These are phyloP conservation scores for Paspalum vaginatum DNA, from an alignment of 176 grass and related monocot species.

Conservation along the genomic window DNA sequence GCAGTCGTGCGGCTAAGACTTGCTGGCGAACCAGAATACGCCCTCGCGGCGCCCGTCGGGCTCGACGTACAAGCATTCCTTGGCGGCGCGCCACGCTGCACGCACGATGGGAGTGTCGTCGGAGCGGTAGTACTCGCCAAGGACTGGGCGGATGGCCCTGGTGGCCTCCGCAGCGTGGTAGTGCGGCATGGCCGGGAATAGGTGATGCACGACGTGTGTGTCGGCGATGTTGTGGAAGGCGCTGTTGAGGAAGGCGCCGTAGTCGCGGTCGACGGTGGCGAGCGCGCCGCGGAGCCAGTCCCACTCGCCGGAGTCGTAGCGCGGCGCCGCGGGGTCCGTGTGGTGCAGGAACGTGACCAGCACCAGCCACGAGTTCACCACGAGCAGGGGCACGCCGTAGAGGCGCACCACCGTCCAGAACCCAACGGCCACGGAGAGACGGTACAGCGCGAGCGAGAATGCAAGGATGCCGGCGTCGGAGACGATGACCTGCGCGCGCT, in stretches of 20 bases:
- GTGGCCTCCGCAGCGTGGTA: conserved; percentile 65
- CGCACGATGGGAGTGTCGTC: conserved; percentile 43
- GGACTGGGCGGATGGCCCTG: conserved; percentile 49
- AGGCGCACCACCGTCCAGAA: conserved; percentile 37
- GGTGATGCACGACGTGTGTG: conserved; percentile 62
- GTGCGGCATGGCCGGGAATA: conserved; percentile 62
- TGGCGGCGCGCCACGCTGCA: conserved; percentile 53
- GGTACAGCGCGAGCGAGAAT: background rate
- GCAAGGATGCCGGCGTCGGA: conserved; percentile 51
- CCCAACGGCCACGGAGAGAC: background rate
- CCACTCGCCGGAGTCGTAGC: conserved; percentile 55
- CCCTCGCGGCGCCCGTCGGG: conserved; percentile 39
- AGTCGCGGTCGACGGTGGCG: conserved; percentile 66
- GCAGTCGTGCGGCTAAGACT: background rate
- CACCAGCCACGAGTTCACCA: conserved; percentile 55
- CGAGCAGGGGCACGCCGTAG: conserved; percentile 53
- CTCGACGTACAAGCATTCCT: conserved; percentile 57
- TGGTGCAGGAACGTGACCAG: conserved; percentile 62
- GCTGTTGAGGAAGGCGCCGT: conserved; percentile 47
- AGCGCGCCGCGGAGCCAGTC: conserved; percentile 74
- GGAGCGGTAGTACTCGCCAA: conserved; percentile 60
- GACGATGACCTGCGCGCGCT: conserved; percentile 47
- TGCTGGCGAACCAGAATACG: conserved; percentile 56
- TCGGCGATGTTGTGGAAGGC: conserved; percentile 64
- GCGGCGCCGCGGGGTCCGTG: conserved; percentile 51